Evolutionary conservation across 768 basidiomycete genomes (phyloP).

Genomic region (Leccinum ochraceum): DNA sequence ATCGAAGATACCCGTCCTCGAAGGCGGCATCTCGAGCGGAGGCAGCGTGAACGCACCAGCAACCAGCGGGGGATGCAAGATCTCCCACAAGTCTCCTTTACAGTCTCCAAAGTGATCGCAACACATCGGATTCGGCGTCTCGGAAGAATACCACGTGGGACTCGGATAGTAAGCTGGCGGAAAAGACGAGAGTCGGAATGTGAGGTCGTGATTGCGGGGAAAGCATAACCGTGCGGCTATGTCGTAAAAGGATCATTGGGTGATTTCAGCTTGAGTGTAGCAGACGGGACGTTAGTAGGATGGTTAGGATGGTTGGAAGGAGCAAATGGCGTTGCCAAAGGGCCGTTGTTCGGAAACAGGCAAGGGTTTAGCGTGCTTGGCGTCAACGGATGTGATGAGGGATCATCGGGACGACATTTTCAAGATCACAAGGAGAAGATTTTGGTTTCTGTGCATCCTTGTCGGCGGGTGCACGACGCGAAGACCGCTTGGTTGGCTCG

Average conservation of each 20-base stretch:
- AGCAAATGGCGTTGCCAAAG: slow-evolving; percentile 15
- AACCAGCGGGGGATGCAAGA: slow-evolving; percentile 24
- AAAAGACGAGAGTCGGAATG: slow-evolving; percentile 20
- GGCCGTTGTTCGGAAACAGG: slow-evolving; percentile 13
- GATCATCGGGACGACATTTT: slow-evolving; percentile 22
- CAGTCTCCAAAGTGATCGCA: slow-evolving; percentile 28
- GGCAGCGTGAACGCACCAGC: slow-evolving; percentile 18
- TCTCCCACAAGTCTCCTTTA: neutral
- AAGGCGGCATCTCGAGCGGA: slow-evolving; percentile 27
- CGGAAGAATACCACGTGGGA: slow-evolving; percentile 9
- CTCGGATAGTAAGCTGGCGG: slow-evolving; percentile 1
- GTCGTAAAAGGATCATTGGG: slow-evolving; percentile 22
- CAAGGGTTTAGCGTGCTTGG: slow-evolving; percentile 25
- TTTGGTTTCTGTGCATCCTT: neutral
- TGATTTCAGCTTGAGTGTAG: neutral
- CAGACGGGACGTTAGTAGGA: slow-evolving; percentile 1
- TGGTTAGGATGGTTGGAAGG: slow-evolving; percentile 8
- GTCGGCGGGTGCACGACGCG: neutral
- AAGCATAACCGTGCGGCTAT: neutral
- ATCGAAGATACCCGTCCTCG: slow-evolving; percentile 17
- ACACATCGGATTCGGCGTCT: slow-evolving; percentile 30
- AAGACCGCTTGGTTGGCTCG: neutral
- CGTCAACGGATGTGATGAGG: slow-evolving; percentile 28
- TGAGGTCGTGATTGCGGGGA: slow-evolving; percentile 1
- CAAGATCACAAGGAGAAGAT: neutral